A percentile compares a stretch with the other conserved stretches of the same genome.
phyloP scores from a whole-genome alignment of 2,329 filamentous ascomycete species.

The Sporothrix humicola region DNA sequence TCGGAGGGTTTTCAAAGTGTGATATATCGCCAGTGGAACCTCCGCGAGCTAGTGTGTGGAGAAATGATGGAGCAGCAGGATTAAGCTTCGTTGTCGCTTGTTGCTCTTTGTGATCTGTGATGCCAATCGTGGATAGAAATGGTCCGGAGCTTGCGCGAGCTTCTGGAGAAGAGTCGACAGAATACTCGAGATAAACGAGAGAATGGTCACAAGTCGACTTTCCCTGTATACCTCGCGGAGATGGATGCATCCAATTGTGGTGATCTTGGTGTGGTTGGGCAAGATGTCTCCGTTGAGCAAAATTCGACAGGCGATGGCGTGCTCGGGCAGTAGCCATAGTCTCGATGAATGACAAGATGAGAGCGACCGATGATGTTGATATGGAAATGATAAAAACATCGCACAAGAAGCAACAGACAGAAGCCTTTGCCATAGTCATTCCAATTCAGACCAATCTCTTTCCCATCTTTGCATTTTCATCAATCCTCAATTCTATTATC shows the following conservation, averaged over 20 bases:
- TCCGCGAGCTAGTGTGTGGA: neutral
- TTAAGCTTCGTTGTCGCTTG: neutral
- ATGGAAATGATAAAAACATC: neutral
- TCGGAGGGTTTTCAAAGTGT: neutral
- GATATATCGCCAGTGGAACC: neutral
- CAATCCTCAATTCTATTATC: neutral
- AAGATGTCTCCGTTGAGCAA: neutral
- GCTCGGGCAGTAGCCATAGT: neutral
- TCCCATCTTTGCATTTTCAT: neutral
- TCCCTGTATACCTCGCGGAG: neutral
- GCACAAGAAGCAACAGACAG: neutral
- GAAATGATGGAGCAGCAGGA: neutral
- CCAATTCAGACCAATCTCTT: too few species aligned
- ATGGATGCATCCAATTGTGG: neutral
- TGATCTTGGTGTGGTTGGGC: neutral
- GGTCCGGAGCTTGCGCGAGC: neutral
- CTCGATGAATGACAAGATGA: neutral
- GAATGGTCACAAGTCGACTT: neutral
- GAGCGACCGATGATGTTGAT: neutral
- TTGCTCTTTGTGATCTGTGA: neutral
- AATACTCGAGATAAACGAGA: constrained; percentile 7
- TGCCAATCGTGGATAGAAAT: neutral
- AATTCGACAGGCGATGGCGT: constrained; percentile 20
- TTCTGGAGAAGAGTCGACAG: neutral
- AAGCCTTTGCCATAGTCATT: neutral